phyloP scores from a whole-genome alignment of 1,284 basidiomycete genomes.

The Rhodotorula sp. region DNA sequence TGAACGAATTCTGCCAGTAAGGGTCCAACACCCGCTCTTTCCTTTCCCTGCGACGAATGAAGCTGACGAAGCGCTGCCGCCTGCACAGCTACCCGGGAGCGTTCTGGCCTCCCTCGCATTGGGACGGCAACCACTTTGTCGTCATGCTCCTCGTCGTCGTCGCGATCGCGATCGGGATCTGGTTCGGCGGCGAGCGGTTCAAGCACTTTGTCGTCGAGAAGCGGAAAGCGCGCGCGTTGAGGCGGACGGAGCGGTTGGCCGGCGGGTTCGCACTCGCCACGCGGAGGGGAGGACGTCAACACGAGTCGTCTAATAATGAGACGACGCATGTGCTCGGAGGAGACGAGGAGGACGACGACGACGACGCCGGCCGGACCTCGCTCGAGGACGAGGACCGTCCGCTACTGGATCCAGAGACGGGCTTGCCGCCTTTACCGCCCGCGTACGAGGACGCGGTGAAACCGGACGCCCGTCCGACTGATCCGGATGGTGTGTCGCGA shows the following conservation, averaged over 20 bases:
- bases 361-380: slow-evolving; percentile 23
- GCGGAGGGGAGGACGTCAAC: not conserved
- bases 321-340: slow-evolving; percentile 18
- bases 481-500: too few relatives aligned
- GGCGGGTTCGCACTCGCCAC: not conserved
- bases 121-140: slow-evolving; percentile 27
- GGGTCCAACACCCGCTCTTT: not conserved
- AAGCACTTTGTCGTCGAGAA: not conserved
- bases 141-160: slow-evolving; percentile 19
- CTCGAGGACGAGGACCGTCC: slow-evolving; percentile 26
- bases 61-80: not conserved
- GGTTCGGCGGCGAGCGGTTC: slow-evolving; percentile 7
- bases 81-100: slow-evolving; percentile 16
- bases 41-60: too few relatives aligned
- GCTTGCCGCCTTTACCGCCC: slow-evolving; percentile 4
- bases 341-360: not conserved
- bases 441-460: slow-evolving; percentile 27
- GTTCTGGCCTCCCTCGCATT: slow-evolving; percentile 21
- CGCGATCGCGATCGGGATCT: slow-evolving; percentile 12
- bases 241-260: not conserved
- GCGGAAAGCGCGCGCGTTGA: not conserved
- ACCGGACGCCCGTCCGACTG: not conserved
- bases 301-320: not conserved
- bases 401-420: not conserved
- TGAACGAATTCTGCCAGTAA: slow-evolving; percentile 34